Evolutionary conservation across 305 asterid genomes (phyloP).

Genomic region (Fraxinus velutina): DNA sequence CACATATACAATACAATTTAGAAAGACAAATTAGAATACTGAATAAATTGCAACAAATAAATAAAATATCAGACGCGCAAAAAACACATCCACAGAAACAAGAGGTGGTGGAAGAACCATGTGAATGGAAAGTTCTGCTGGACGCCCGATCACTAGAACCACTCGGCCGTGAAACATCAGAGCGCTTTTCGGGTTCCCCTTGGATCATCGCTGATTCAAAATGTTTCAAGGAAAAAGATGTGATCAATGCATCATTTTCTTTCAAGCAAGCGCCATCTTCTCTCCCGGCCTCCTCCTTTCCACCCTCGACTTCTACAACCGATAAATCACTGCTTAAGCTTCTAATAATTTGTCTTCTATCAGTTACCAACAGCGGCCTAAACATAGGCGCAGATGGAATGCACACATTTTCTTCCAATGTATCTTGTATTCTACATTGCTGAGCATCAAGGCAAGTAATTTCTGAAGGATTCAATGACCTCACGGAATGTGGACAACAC

Average conservation of each 20-base stretch:
- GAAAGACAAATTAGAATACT: background rate
- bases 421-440: constrained; percentile 20
- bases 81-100: background rate
- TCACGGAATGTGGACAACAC: background rate
- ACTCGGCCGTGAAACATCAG: background rate
- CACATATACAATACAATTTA: background rate
- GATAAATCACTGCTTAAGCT: constrained; percentile 23
- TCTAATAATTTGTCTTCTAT: constrained; percentile 21
- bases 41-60: background rate
- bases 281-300: constrained; percentile 17
- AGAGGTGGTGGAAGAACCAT: constrained; percentile 33
- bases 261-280: constrained; percentile 10
- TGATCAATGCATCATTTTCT: background rate
- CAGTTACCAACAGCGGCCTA: constrained; percentile 36
- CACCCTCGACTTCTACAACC: constrained; percentile 20
- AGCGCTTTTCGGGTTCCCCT: background rate
- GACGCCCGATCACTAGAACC: constrained; percentile 13
- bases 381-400: constrained; percentile 28
- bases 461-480: constrained; percentile 26
- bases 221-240: constrained; percentile 17
- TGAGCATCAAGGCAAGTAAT: constrained; percentile 21
- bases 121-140: constrained; percentile 12
- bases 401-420: constrained; percentile 24
- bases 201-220: constrained; percentile 19
- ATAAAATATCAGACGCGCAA: background rate